Base-by-base conservation (phyloP, 108 stramenopile species). In the Cyclotella baltica region DNA sequence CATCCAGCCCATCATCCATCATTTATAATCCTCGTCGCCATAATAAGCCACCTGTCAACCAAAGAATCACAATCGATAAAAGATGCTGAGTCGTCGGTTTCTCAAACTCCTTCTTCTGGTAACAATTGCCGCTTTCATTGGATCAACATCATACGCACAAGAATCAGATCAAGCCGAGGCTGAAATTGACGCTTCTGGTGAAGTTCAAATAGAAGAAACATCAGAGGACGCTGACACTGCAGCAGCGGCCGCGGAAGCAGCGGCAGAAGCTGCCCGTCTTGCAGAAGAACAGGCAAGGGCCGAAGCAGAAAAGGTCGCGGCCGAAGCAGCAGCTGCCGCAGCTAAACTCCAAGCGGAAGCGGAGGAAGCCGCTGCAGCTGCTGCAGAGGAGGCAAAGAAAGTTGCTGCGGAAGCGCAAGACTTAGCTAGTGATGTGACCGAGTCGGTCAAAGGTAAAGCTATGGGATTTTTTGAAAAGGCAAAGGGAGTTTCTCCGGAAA, bases 401-500 rank as follows among this genome's bases (percentile, higher is more conserved):
- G 57, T 28, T 31, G 67, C 25, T 0, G 65, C 65, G 18, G 62
- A 23, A n/a, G 57, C 57, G 18, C 53, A 59, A 34, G 48, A 47
- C 6, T 65, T 78, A 51, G 63, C 56, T 2, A 36, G 35, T 43
- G 47, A 35, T 55, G 77, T 77, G 50, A 28, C 68, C 51, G 79
- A 72, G 31, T 37, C 75, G 25, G 76, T 55, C 15, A 72, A 68
- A 55, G 31, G 57, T 13, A 83, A 85, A 57, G 61, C 58, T 31
- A 83, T 72, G 51, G 66, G 67, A 31, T 64, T 83, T 57, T 50
- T 74, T 23, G 78, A 56, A 33, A 70, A 74, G 31, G 65, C 67
- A 34, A 86, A 86, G 72, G 74, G 64, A 5, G 61, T 86, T 55
- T 62, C 67, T 51, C 81, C 85, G 6, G 66, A 77, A 52, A 73